Percentiles rank a stretch among this genome's conserved stretches.
Conservation (phyloP, 805 yeast genomes). For the Candida broadrunensis region DNA sequence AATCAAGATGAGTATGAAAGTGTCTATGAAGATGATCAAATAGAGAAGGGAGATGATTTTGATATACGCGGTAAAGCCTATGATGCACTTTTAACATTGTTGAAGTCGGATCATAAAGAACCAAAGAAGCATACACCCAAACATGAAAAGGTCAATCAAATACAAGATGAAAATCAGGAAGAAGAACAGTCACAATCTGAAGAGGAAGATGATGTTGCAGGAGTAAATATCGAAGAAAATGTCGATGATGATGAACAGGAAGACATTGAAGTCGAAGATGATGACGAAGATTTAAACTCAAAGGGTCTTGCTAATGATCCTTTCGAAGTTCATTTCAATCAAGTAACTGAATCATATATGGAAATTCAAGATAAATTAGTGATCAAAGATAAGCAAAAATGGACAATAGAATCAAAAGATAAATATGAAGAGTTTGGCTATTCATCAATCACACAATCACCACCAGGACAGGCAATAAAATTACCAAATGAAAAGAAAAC, state of each 20-base stretch:
- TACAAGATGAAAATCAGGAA: conserved; percentile 8
- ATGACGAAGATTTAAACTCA: conserved; percentile 20
- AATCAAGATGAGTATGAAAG: conserved; percentile 11
- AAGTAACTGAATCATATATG: conserved; percentile 37
- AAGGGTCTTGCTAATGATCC: conserved; percentile 53
- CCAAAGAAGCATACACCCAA: conserved; percentile 5
- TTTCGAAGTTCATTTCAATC: conserved; percentile 72
- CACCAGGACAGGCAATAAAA: conserved; percentile 24
- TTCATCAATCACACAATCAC: conserved; percentile 30
- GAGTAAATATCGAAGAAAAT: conserved; percentile 16
- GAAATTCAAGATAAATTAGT: conserved; percentile 21
- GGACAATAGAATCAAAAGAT: conserved; percentile 22
- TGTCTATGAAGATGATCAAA: conserved; percentile 11
- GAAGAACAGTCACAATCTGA: no score
- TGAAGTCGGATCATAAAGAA: conserved; percentile 43
- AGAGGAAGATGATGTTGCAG: conserved; percentile 13
- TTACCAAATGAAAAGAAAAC: conserved; percentile 3
- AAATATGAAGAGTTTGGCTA: conserved; percentile 15
- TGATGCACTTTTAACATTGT: conserved; percentile 62
- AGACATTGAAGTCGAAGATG: conserved; percentile 19
- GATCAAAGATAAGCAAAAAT: conserved; percentile 18
- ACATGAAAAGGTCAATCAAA: conserved; percentile 7
- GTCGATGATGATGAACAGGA: conserved; percentile 33
- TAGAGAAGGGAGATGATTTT: conserved; percentile 14
- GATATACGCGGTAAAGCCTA: conserved; percentile 56